Evolutionary conservation across 805 yeast genomes (phyloP).

Genomic region (Scheffersomyces lignosus): DNA sequence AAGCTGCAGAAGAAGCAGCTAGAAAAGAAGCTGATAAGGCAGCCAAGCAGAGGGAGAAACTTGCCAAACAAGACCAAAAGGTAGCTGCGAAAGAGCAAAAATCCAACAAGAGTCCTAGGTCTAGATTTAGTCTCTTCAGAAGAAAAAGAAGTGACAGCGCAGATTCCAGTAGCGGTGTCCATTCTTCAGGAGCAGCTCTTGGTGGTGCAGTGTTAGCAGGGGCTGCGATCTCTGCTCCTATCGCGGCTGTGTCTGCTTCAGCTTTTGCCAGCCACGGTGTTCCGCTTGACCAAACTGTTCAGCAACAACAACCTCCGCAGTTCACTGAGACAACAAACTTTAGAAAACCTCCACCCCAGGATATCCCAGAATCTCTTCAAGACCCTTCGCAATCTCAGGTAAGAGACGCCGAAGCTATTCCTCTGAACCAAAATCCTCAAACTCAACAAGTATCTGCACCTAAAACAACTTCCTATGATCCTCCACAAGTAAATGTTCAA

Average conservation of each 20-base stretch:
- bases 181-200: no score
- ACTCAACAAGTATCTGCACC: no score
- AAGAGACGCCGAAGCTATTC: no score
- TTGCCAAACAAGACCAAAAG: conserved; percentile 8
- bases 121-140: not conserved
- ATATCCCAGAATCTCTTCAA: no score
- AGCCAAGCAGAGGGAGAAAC: conserved; percentile 9
- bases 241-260: not conserved
- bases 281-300: conserved; percentile 1
- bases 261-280: not conserved
- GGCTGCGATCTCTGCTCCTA: not conserved
- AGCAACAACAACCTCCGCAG: no score
- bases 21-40: conserved; percentile 9
- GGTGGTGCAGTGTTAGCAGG: no score
- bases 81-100: conserved; percentile 3
- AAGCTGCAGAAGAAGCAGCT: conserved; percentile 11
- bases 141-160: conserved; percentile 4
- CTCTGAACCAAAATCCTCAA: no score
- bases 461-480: no score
- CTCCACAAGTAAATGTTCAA: no score
- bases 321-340: no score
- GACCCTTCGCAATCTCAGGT: no score
- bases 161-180: not conserved
- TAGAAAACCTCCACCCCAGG: no score
- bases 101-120: conserved; percentile 1